Base-by-base conservation (phyloP, 768 basidiomycete species). In the Saitozyma podzolica region DNA sequence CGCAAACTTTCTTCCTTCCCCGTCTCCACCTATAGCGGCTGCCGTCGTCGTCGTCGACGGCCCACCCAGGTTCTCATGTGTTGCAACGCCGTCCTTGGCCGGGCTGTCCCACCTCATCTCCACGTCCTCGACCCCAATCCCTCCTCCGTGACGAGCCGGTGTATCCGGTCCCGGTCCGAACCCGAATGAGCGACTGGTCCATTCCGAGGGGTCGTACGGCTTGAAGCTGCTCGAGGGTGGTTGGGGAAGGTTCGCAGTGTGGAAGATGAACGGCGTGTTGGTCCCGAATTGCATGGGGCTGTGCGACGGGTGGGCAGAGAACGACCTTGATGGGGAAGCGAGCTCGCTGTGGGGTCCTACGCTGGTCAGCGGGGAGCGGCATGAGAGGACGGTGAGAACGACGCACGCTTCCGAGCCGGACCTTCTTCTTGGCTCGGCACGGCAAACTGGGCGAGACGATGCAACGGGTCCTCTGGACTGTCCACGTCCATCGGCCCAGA, bases 401-500 rank as follows among this genome's bases (percentile, higher is more conserved):
- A 56, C 74, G 66, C 14, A 72, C 75, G 66, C 53, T 76, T 76
- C 19, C 74, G 55, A 17, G 70, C 61, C 9, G 70, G 75, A 6
- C 72, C 72, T 42, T 74, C 68, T 11, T 74, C 64, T 10, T 54
- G 45, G 14, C 55, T 47, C n/a, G 58, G 51, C 9, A 65, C 29
- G 48, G 60, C 57, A 43, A 51, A 68, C n/a, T 67, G 51, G 10
- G 59, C 61, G 9, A 69, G 50, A 40, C 66, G 63, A 47, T 61
- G 66, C 17, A 59, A 54, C 9, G 61, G 64, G 37, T 60, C 56
- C 13, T 62, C 61, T 17, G 59, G 63, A 40, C 61, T 19, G 55
- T 76, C 72, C 42, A 74, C 61, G 45, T 76, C 72, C 75, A 76
- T 76, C 6, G 73, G 70, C 17, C 60, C 66, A 8, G 66, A 72